phyloP scores from a whole-genome alignment of 192 early-diverging fungal species.

The Phycomyces nitens region DNA sequence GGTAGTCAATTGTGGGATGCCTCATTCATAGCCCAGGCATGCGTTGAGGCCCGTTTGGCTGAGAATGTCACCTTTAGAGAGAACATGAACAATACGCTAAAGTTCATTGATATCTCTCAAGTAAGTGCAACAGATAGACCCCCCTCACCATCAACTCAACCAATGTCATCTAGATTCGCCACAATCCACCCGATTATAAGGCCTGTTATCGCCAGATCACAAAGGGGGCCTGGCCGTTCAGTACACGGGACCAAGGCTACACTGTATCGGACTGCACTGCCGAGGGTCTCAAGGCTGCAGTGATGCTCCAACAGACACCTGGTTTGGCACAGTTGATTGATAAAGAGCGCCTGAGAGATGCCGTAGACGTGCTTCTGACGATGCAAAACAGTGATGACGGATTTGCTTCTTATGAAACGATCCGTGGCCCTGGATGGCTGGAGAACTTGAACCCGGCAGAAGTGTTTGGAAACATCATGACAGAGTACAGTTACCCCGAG shows the following conservation, averaged over 20 bases:
- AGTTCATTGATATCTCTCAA: slow-evolving; percentile 83
- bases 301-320: slow-evolving; percentile 65
- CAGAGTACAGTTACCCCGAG: slow-evolving; percentile 95
- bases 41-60: slow-evolving; percentile 74
- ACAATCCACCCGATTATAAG: slow-evolving; percentile 62
- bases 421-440: slow-evolving; percentile 74
- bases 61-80: slow-evolving; percentile 65
- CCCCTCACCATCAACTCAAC: background rate
- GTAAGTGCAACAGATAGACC: slow-evolving; percentile 7
- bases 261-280: slow-evolving; percentile 95
- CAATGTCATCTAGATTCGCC: slow-evolving; percentile 52
- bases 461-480: slow-evolving; percentile 97
- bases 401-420: slow-evolving; percentile 89
- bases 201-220: slow-evolving; percentile 78
- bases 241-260: slow-evolving; percentile 88
- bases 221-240: slow-evolving; percentile 97
- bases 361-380: slow-evolving; percentile 85
- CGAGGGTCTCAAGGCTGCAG: slow-evolving; percentile 83
- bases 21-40: slow-evolving; percentile 81
- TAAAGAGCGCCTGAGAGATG: slow-evolving; percentile 71
- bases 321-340: slow-evolving; percentile 56
- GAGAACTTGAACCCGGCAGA: slow-evolving; percentile 94
- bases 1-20: slow-evolving; percentile 98
- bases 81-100: slow-evolving; percentile 62
- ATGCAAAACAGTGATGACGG: slow-evolving; percentile 94